phyloP scores from a whole-genome alignment of 164 flowering plant genomes.

The Echeveria elegans region DNA sequence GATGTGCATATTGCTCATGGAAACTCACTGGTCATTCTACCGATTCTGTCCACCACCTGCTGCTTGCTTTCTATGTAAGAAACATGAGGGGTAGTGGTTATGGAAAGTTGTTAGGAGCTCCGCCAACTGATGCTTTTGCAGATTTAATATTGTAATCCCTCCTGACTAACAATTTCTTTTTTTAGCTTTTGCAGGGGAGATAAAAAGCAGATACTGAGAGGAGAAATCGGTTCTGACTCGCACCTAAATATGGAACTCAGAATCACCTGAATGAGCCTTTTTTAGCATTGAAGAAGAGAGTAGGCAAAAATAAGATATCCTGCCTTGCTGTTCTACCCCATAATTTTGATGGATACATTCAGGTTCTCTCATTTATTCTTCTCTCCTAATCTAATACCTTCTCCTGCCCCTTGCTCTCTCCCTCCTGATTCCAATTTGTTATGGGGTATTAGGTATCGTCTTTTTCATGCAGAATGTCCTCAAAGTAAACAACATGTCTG shows the following conservation, averaged over 20 bases:
- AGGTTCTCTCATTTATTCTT: not conserved
- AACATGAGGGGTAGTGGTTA: not conserved
- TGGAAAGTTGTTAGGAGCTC: constrained; percentile 5
- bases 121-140: not conserved
- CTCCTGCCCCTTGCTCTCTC: not conserved
- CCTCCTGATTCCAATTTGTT: not conserved
- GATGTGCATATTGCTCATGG: not conserved
- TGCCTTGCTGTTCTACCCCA: not conserved
- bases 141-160: not conserved
- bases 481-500: not conserved
- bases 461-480: not conserved
- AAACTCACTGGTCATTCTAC: not conserved
- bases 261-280: not conserved
- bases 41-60: not conserved
- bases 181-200: not conserved
- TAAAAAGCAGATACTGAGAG: constrained; percentile 5
- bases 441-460: not conserved
- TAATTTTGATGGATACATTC: not conserved
- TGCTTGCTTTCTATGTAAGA: not conserved
- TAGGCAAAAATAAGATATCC: not conserved
- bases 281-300: not conserved
- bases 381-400: not conserved
- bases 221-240: not conserved
- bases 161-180: not conserved
- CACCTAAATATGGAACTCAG: not conserved